Evolutionary conservation across 1,284 basidiomycete genomes (phyloP).

Genomic region (Trametes sp.): DNA sequence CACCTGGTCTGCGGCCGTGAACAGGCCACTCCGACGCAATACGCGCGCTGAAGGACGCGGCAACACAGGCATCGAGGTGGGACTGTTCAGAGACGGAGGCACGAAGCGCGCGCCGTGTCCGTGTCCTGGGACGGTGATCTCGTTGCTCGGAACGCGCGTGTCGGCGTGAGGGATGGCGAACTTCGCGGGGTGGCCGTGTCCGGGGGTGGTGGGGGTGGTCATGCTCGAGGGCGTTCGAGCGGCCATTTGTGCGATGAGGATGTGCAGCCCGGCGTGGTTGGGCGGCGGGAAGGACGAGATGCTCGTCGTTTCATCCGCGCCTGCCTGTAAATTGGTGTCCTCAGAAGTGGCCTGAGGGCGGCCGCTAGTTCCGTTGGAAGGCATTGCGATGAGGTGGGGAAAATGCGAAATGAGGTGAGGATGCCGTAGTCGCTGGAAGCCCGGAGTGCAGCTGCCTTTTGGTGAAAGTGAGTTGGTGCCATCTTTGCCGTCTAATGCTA

Average conservation of each 20-base stretch:
- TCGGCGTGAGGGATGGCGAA: constrained; percentile 2
- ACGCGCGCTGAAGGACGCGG: constrained; percentile 21
- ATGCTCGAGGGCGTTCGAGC: neutral
- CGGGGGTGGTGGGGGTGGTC: neutral
- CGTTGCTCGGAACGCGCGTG: neutral
- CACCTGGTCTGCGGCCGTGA: constrained; percentile 9
- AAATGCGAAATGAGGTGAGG: neutral
- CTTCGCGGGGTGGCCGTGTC: constrained; percentile 1
- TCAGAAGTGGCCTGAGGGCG: too few relatives aligned
- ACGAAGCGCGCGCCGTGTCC: constrained; percentile 16
- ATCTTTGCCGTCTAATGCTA: neutral
- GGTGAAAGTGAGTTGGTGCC: neutral
- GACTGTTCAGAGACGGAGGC: neutral
- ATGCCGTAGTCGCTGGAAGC: neutral
- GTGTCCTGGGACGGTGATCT: neutral
- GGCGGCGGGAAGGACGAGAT: neutral
- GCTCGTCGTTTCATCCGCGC: neutral
- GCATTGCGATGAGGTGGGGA: neutral
- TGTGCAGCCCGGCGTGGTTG: constrained; percentile 14
- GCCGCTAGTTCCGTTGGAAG: too few relatives aligned
- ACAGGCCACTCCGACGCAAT: constrained; percentile 23
- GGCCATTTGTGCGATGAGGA: neutral
- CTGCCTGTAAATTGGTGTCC: neutral
- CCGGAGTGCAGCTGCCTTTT: neutral
- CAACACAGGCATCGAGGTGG: constrained; percentile 8